phyloP scores from a whole-genome alignment of 352 stramenopile genomes.

The Globisporangium rhizosaccharum region DNA sequence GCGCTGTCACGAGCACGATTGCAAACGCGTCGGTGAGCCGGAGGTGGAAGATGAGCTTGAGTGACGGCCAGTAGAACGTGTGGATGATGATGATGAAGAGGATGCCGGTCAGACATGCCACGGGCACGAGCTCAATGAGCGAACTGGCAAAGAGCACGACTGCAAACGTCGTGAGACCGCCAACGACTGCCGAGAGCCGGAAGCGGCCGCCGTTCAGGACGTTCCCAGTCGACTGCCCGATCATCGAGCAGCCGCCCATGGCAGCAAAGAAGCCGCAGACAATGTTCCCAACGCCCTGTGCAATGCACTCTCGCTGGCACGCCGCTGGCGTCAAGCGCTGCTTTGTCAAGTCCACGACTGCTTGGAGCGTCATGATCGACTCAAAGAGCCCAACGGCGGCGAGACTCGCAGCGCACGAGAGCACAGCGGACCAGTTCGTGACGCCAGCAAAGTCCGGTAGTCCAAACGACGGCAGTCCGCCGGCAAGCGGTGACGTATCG shows the following conservation, averaged over 20 bases:
- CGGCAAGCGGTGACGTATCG: slow-evolving; percentile 54
- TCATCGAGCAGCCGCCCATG: slow-evolving; percentile 93
- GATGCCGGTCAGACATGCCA: slow-evolving; percentile 82
- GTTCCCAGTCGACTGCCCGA: slow-evolving; percentile 91
- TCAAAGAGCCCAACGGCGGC: slow-evolving; percentile 91
- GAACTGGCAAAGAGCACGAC: slow-evolving; percentile 80
- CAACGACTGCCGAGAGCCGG: slow-evolving; percentile 62
- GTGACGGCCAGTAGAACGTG: slow-evolving; percentile 89
- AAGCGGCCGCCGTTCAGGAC: slow-evolving; percentile 78
- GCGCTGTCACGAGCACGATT: slow-evolving; percentile 82
- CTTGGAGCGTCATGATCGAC: slow-evolving; percentile 92
- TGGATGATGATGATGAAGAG: slow-evolving; percentile 86
- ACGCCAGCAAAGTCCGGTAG: slow-evolving; percentile 40
- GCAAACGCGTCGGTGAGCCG: slow-evolving; percentile 61
- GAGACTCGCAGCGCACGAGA: slow-evolving; percentile 88
- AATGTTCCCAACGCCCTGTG: slow-evolving; percentile 90
- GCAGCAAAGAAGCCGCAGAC: slow-evolving; percentile 87
- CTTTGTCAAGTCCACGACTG: slow-evolving; percentile 88
- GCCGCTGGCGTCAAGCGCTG: slow-evolving; percentile 52
- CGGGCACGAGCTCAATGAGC: slow-evolving; percentile 80
- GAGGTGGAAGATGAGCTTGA: slow-evolving; percentile 73
- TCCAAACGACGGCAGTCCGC: slow-evolving; percentile 46
- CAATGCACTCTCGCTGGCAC: slow-evolving; percentile 77
- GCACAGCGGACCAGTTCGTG: slow-evolving; percentile 59
- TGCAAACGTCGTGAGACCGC: slow-evolving; percentile 59